A percentile compares a stretch with the other conserved stretches of the same genome.
These are phyloP conservation scores for Ganoderma meredithae DNA, from an alignment of 1,284 basidiomycete genomes.

Conservation along the genomic window DNA sequence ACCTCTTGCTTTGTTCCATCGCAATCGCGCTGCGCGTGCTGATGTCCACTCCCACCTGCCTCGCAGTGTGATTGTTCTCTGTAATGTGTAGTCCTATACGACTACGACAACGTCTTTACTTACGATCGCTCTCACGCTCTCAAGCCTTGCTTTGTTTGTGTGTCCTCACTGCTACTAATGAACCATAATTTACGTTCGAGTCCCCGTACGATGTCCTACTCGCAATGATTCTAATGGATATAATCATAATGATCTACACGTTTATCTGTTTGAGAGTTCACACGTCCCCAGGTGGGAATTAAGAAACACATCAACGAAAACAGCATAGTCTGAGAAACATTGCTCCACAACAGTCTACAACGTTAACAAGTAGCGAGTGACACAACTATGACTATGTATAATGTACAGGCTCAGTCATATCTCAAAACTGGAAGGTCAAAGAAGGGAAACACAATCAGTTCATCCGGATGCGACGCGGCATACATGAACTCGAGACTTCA, in stretches of 20 bases:
- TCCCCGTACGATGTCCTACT: not conserved
- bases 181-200: constrained; percentile 1
- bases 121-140: constrained; percentile 29
- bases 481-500: too few species aligned
- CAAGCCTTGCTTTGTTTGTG: constrained; percentile 8
- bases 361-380: too few species aligned
- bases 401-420: too few species aligned
- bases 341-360: too few species aligned
- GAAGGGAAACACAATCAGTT: too few species aligned
- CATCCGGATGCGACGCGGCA: too few species aligned
- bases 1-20: constrained; percentile 3
- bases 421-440: too few species aligned
- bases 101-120: constrained; percentile 10
- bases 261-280: too few species aligned
- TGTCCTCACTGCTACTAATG: not conserved
- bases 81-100: constrained; percentile 16
- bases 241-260: not conserved
- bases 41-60: not conserved
- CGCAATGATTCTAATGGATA: not conserved
- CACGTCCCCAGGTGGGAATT: too few species aligned
- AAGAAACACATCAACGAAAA: not conserved
- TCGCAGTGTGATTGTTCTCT: constrained; percentile 13
- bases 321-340: too few species aligned
- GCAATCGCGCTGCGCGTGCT: not conserved
- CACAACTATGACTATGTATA: too few species aligned